Evolutionary conservation across 176 grass and related monocot species (phyloP), one percentile per base, ranked within the genome.

Genomic region (Eremochloa ophiuroides): DNA sequence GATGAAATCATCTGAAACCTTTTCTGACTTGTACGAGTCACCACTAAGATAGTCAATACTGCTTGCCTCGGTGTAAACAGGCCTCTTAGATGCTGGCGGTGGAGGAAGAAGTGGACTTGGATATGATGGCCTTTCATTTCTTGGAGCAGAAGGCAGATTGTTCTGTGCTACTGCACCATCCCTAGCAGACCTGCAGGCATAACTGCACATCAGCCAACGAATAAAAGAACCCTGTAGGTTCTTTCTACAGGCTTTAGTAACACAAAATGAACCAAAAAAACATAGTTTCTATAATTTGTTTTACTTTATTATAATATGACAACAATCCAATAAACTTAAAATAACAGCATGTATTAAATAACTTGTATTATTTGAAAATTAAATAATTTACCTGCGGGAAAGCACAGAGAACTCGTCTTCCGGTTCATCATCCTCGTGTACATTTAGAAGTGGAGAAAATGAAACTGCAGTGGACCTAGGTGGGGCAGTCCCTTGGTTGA

Each of bases 371-470:
- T 25, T 23, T 30, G 81, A 69, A 14, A 62, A 58, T 71, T 8
- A 4, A 56, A 68, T 75, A 71, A 23, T 79, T 78, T 90, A 68
- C 93, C 93, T 95, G 82, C 90, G 90, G 65, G 90, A 95, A 79
- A 95, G 89, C 72, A 92, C 47, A 2, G 84, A 88, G 74, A 85
- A 95, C 69, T 95, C 90, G 34, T 95, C 93, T 83, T 95, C 93
- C 6, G 84, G 87, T 44, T 92, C 93, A 77, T 95, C 93, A 0
- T 95, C 93, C 42, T 92, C 93, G 13, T 92, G 87, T 27, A 90
- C 93, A 95, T 92, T 92, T 28, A 90, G 72, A 84, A 95, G 88
- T 77, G 92, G 92, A 66, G 92, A 87, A 80, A 91, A 91, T 69
- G 92, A 67, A 81, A 27, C 76, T 6, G 59, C 80, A 41, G 86